These are phyloP conservation scores for Elongisporangium senticosum DNA, from an alignment of 352 stramenopile genomes.

Conservation along the genomic window DNA sequence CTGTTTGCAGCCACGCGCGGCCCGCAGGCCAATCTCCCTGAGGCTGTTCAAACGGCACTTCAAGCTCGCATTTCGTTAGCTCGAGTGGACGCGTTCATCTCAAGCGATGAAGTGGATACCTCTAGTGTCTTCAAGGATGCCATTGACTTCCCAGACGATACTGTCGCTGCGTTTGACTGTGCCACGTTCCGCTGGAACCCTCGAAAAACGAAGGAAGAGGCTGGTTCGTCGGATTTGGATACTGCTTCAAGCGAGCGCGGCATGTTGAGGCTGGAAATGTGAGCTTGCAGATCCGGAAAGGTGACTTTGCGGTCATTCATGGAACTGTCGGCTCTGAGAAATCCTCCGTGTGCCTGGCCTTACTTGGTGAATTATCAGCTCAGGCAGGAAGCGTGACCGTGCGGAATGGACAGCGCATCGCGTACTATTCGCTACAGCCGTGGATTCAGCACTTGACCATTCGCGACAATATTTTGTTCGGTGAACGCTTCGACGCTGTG, in stretches of 20 bases:
- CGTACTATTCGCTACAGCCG: constrained; percentile 54
- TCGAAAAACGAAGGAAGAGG: too few species aligned
- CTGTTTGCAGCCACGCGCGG: constrained; percentile 10
- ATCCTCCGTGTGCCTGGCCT: constrained; percentile 2
- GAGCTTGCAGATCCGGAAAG: neutral
- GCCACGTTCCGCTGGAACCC: neutral
- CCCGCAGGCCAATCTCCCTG: constrained; percentile 11
- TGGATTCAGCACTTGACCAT: constrained; percentile 92
- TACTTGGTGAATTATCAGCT: constrained; percentile 3
- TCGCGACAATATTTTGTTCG: constrained; percentile 90
- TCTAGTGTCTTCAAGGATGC: neutral
- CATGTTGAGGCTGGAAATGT: neutral
- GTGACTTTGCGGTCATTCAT: constrained; percentile 7
- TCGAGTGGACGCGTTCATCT: neutral
- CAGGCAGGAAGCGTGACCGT: constrained; percentile 1
- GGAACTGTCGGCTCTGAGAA: constrained; percentile 2
- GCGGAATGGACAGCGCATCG: neutral
- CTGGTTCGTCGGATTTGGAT: too few species aligned
- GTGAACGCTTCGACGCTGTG: constrained; percentile 21
- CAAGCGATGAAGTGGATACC: constrained; percentile 2
- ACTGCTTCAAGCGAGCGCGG: neutral
- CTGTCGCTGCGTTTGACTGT: neutral
- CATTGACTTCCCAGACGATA: neutral
- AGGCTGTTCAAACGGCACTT: constrained; percentile 4
- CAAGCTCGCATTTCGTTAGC: constrained; percentile 4